Conservation (phyloP, 2,329 filamentous ascomycete genomes). For the Colletotrichum viniferum region DNA sequence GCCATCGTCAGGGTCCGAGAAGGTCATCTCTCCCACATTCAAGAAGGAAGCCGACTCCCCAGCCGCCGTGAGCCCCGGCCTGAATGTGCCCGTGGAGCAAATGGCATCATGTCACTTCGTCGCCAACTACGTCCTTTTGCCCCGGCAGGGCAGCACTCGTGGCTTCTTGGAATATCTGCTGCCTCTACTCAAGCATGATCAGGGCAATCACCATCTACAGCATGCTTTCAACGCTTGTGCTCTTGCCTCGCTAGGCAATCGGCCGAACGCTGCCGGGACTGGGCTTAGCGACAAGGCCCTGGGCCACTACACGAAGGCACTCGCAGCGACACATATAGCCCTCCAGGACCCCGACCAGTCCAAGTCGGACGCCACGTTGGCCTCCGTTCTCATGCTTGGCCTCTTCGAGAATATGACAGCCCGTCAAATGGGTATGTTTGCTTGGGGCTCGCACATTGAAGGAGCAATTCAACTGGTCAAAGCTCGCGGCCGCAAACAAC, state of each 20-base stretch:
- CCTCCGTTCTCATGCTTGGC: slow-evolving; percentile 62
- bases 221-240: slow-evolving; percentile 65
- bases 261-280: slow-evolving; percentile 37
- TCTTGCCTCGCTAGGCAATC: slow-evolving; percentile 61
- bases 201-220: slow-evolving; percentile 51
- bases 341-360: slow-evolving; percentile 54
- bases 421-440: slow-evolving; percentile 30
- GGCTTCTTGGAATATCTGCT: slow-evolving; percentile 66
- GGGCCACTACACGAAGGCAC: slow-evolving; percentile 59
- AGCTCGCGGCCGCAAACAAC: slow-evolving; percentile 59
- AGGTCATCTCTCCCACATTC: slow-evolving; percentile 22
- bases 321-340: slow-evolving; percentile 56
- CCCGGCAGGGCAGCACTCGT: slow-evolving; percentile 51
- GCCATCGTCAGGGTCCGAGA: slow-evolving; percentile 24
- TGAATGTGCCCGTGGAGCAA: slow-evolving; percentile 55
- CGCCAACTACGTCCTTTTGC: slow-evolving; percentile 63
- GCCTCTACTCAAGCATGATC: slow-evolving; percentile 55
- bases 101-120: slow-evolving; percentile 65
- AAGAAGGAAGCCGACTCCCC: slow-evolving; percentile 22
- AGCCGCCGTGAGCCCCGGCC: slow-evolving; percentile 33
- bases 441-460: slow-evolving; percentile 69
- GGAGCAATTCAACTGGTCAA: slow-evolving; percentile 67
- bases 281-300: slow-evolving; percentile 46
- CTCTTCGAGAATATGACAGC: slow-evolving; percentile 57
- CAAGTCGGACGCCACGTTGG: slow-evolving; percentile 61